Percentiles rank a stretch among this genome's conserved stretches.
These are phyloP conservation scores for Termitomyces sp. DNA, from an alignment of 768 basidiomycete species.

Conservation along the genomic window DNA sequence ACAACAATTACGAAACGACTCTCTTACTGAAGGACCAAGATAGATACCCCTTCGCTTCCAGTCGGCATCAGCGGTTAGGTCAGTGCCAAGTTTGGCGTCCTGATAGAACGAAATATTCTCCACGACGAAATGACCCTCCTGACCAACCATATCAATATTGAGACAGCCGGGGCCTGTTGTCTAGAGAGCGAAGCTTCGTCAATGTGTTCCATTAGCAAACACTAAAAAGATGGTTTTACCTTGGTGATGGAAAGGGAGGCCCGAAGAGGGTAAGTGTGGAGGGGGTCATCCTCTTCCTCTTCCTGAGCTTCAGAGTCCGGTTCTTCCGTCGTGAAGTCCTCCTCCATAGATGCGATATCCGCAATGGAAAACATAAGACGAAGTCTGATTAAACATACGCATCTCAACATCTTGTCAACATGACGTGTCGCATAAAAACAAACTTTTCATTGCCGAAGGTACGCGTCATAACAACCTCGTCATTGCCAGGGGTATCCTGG, in stretches of 20 bases:
- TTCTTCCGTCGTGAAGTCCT: slow-evolving; percentile 23
- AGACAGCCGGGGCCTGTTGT: slow-evolving; percentile 58
- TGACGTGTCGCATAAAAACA: slow-evolving; percentile 24
- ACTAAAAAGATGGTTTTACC: slow-evolving; percentile 30
- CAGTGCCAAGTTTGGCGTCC: slow-evolving; percentile 67
- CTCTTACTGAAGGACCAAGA: slow-evolving; percentile 79
- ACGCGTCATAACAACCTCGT: slow-evolving; percentile 80
- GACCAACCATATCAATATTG: slow-evolving; percentile 72
- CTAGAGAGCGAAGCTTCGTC: slow-evolving; percentile 27
- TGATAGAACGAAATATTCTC: slow-evolving; percentile 89
- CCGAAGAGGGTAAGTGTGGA: slow-evolving; percentile 65
- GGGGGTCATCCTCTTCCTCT: slow-evolving; percentile 22
- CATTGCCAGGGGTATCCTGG: slow-evolving; percentile 64
- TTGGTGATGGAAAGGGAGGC: slow-evolving; percentile 84
- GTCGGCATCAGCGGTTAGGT: slow-evolving; percentile 84
- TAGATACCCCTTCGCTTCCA: slow-evolving; percentile 92
- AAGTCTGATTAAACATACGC: slow-evolving; percentile 54
- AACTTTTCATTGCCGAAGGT: slow-evolving; percentile 90
- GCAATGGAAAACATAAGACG: slow-evolving; percentile 91
- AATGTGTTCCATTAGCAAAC: neutral
- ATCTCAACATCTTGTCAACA: neutral
- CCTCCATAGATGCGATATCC: slow-evolving; percentile 61
- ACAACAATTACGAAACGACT: neutral
- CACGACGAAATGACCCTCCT: slow-evolving; percentile 78
- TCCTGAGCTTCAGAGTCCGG: slow-evolving; percentile 23